These are phyloP conservation scores for Colletotrichum sp. DNA, from an alignment of 2,329 filamentous ascomycete genomes.

Conservation along the genomic window DNA sequence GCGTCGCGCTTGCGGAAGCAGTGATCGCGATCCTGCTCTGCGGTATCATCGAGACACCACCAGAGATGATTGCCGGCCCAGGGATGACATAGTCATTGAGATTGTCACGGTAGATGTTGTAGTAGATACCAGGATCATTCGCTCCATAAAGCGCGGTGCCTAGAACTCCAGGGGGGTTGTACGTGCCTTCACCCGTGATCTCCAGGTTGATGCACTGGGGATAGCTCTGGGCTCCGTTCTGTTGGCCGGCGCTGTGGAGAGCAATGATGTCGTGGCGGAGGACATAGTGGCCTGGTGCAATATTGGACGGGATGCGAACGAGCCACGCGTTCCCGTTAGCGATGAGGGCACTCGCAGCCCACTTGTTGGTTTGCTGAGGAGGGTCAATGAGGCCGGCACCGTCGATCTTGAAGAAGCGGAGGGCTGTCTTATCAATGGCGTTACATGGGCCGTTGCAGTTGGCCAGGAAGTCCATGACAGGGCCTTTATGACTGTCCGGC, in stretches of 20 bases:
- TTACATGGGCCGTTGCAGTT: conserved; percentile 48
- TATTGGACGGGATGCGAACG: conserved; percentile 51
- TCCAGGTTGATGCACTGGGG: conserved; percentile 62
- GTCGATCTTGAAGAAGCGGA: conserved; percentile 54
- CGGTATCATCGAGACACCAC: conserved; percentile 22
- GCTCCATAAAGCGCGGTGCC: conserved; percentile 59
- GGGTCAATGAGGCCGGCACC: conserved; percentile 37
- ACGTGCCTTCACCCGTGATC: conserved; percentile 56
- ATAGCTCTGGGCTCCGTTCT: conserved; percentile 52
- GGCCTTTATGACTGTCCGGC: conserved; percentile 54
- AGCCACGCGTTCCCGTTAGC: conserved; percentile 56
- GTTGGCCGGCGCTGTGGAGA: conserved; percentile 50
- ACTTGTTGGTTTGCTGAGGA: conserved; percentile 37
- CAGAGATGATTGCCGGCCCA: conserved; percentile 33
- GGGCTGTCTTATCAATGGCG: conserved; percentile 42
- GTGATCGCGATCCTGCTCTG: conserved; percentile 23
- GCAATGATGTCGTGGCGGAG: conserved; percentile 61
- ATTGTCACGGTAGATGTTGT: conserved; percentile 56
- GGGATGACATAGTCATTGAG: conserved; percentile 28
- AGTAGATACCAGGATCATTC: conserved; percentile 56
- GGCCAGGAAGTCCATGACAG: conserved; percentile 51
- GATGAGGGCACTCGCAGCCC: conserved; percentile 50
- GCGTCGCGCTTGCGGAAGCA: conserved; percentile 22
- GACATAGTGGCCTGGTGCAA: conserved; percentile 58
- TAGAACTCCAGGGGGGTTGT: conserved; percentile 47